Base-by-base conservation (phyloP, 164 flowering plant species). In the Warburgia ugandensis region DNA sequence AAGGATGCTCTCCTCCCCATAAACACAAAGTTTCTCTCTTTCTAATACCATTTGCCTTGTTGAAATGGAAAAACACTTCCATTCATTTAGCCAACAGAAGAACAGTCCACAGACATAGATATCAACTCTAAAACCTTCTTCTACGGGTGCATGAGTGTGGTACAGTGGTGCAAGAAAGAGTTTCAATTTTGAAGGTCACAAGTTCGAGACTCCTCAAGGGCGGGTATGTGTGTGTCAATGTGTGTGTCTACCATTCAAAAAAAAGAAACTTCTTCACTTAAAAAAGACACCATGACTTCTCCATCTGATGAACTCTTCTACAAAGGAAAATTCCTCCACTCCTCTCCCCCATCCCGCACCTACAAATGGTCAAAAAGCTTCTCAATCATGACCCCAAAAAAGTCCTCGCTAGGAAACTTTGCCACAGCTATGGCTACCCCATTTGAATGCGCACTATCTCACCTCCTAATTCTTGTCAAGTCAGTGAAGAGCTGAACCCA, bases 281-380 rank as follows among this genome's bases (percentile, higher is more conserved):
- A 65, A 4, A 78, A 30, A 52, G 79, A 71, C 3, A 5, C 64
- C 43, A 56, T 64, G 3, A 62, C 84, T 37, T 80, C 81, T 7
- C 83, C 96, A 1, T 96, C 92, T 46, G 96, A 91, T 71, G 92
- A 87, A 39, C 95, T 91, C 54, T 91, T 91, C 75, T 83, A 85
- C 73, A 81, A 79, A 38, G 97, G 97, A 9, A 83, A 84, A 14
- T 87, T 91, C 43, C 80, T 91, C 2, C 95, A 87, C 47, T 95
- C 87, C 33, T 86, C 82, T 55, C 89, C 78, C 57, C 94, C 90
- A n/a, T n/a, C 19, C 95, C 86, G 5, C 74, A 90, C 16, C 37
- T 81, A 26, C 86, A 75, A 62, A 85, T 88, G 97, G 81, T 83
- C 33, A 73, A 76, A 47, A 74, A 71, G 6, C 86, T 81, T 56